Base-by-base conservation (phyloP, 305 asterid genomes). In the Fraxinus latifolia region DNA sequence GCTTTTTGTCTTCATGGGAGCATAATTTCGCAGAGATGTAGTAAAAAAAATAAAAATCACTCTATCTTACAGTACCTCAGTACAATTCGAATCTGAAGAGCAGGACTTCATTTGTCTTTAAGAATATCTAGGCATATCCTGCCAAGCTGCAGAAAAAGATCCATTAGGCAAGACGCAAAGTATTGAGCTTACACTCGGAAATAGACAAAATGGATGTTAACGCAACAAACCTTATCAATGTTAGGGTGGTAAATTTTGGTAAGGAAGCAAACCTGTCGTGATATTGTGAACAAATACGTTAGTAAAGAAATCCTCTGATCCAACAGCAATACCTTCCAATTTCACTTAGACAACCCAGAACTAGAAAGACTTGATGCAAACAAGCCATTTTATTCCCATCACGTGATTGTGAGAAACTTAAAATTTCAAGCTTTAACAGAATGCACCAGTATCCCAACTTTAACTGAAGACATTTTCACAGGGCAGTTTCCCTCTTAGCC, bases 101-200 rank as follows among this genome's bases (percentile, higher is more conserved):
- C 99, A 6, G 98, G 99, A 81, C 99, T 95, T 97, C 98, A 95
- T 81, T 95, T 94, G 92, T 95, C 99, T 88, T 95, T 95, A 5
- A 94, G 98, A 86, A 95, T 95, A 86, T 95, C 99, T 5, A 95
- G 93, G 86, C 99, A 95, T 85, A 95, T 95, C 90, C 99, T 91
- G 82, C 99, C 99, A 79, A 94, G 95, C 99, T 94, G 88, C 85
- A 84, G 29, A 39, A 33, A 37, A 78, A 58, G 65, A 65, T 79
- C 78, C 71, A 79, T 83, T 58, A 80, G 72, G n/a, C 29, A 60
- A 36, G 60, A 77, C 32, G 47, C 81, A 58, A 75, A 67, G 77
- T 1, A 78, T 74, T 55, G 58, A 33, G 55, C 15, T 1, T 12
- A 50, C 34, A 32, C 5, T 32, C 34, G 5, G 5, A 32, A 32